phyloP scores from a whole-genome alignment of 2,329 filamentous ascomycete genomes.

The Nectriaceae sp. region DNA sequence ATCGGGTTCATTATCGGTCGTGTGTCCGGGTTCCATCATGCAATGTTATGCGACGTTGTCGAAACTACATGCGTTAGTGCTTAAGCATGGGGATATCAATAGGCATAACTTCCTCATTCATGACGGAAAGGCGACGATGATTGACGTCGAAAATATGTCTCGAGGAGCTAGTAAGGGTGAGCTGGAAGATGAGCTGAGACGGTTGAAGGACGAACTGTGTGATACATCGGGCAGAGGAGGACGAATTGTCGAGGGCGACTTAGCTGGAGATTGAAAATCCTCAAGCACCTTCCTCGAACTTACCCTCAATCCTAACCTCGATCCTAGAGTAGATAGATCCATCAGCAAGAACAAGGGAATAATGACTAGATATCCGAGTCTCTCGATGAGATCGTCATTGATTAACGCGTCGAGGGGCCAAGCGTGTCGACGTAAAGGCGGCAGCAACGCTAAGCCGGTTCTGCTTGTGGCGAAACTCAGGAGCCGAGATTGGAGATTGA shows the following conservation, averaged over 20 bases:
- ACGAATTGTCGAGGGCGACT: not conserved
- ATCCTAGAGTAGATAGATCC: no score
- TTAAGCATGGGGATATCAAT: slow-evolving; percentile 37
- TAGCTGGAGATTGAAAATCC: no score
- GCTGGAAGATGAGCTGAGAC: slow-evolving; percentile 23
- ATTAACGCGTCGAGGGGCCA: no score
- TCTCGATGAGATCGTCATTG: no score
- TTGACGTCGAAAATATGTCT: slow-evolving; percentile 37
- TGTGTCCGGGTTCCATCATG: slow-evolving; percentile 23
- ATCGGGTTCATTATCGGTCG: slow-evolving; percentile 31
- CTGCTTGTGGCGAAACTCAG: not conserved
- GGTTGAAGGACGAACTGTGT: slow-evolving; percentile 21
- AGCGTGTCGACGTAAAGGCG: not conserved
- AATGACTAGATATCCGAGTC: no score
- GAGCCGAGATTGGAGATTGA: not conserved
- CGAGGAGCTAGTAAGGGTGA: slow-evolving; percentile 21
- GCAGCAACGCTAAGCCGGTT: not conserved
- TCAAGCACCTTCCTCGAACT: no score
- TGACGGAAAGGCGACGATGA: slow-evolving; percentile 24
- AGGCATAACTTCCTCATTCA: slow-evolving; percentile 37
- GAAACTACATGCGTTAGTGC: slow-evolving; percentile 32
- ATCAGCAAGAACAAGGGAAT: no score
- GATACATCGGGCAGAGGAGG: slow-evolving; percentile 27
- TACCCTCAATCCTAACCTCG: no score
- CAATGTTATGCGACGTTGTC: slow-evolving; percentile 30